Percentiles rank a stretch among this genome's conserved stretches.
Conservation (phyloP, 345 rosid genomes). For the Erysimum cheiranthoides region DNA sequence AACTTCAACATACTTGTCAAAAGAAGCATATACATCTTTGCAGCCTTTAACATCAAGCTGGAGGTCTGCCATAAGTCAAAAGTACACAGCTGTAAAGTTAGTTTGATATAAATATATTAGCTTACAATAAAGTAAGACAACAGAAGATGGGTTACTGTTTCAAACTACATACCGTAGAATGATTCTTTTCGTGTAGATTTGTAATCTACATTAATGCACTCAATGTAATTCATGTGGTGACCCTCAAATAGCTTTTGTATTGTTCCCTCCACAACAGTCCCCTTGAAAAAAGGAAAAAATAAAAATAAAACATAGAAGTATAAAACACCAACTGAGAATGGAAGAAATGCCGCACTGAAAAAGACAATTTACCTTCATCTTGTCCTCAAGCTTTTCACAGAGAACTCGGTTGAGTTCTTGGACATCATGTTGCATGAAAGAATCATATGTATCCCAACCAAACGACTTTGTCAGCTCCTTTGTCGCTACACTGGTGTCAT, state of each 20-base stretch:
- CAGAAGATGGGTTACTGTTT: constrained; percentile 1
- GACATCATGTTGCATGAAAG: constrained; percentile 99
- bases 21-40: constrained; percentile 95
- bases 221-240: constrained; percentile 98
- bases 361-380: constrained; percentile 78
- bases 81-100: constrained; percentile 21
- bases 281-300: constrained; percentile 53
- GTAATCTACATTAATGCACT: constrained; percentile 94
- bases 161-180: constrained; percentile 72
- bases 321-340: constrained; percentile 23
- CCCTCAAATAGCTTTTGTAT: constrained; percentile 97
- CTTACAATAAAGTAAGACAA: constrained; percentile 19
- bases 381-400: constrained; percentile 93
- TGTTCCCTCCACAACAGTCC: constrained; percentile 98
- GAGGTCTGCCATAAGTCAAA: constrained; percentile 67
- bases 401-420: constrained; percentile 97
- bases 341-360: constrained; percentile 15
- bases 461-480: constrained; percentile 94
- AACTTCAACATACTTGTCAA: constrained; percentile 99
- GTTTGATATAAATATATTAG: constrained; percentile 20
- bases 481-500: constrained; percentile 92
- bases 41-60: constrained; percentile 99
- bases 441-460: constrained; percentile 99
- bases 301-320: constrained; percentile 13
- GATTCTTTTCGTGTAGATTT: constrained; percentile 97